Evolutionary conservation across 2,329 filamentous ascomycete species (phyloP).

Genomic region (Pochonia chlamydosporia): DNA sequence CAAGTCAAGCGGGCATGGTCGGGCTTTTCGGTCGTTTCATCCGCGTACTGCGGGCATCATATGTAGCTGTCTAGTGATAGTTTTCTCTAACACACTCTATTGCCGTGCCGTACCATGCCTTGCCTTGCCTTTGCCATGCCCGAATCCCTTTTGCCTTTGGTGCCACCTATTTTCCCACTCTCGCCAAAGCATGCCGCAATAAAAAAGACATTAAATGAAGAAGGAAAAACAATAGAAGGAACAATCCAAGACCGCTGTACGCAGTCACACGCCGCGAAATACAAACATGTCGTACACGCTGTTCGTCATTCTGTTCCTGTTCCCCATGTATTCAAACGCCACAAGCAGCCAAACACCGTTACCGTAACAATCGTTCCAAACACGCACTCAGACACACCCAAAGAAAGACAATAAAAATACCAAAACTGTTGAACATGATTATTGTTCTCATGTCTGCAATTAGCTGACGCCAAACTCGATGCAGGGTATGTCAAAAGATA

Average conservation of each 20-base stretch:
- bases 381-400: neutral
- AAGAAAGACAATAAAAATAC: neutral
- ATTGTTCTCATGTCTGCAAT: neutral
- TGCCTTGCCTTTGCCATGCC: neutral
- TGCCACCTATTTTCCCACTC: no score
- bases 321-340: neutral
- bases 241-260: neutral
- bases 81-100: conserved; percentile 9
- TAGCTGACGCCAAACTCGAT: conserved; percentile 20
- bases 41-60: neutral
- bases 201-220: no score
- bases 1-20: no score
- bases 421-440: neutral
- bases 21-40: no score
- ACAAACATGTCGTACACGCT: neutral
- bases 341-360: neutral
- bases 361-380: neutral
- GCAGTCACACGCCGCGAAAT: neutral
- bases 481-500: conserved; percentile 18
- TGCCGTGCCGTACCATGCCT: neutral
- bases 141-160: no score
- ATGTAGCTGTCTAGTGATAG: conserved; percentile 1
- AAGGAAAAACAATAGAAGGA: no score
- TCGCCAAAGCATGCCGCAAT: neutral
- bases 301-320: neutral